These are phyloP conservation scores for Thelonectria blattea DNA, from an alignment of 2,329 filamentous ascomycete genomes.

Conservation along the genomic window DNA sequence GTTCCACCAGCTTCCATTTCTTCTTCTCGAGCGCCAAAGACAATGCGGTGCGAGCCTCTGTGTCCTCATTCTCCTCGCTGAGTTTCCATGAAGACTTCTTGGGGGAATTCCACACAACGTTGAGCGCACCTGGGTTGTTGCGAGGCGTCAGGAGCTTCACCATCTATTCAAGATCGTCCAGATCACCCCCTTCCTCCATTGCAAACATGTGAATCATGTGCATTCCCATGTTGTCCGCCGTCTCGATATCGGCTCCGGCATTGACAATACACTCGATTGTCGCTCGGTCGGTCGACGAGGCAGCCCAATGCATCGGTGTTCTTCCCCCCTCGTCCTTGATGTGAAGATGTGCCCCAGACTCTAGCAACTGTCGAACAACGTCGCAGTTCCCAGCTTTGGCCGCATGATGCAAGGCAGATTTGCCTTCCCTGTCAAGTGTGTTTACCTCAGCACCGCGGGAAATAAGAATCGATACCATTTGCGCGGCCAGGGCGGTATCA, in stretches of 20 bases:
- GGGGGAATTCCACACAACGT: neutral
- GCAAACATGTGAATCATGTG: slow-evolving; percentile 1
- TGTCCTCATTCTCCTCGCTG: neutral
- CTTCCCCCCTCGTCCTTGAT: neutral
- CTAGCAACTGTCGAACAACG: slow-evolving; percentile 1
- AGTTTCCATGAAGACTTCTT: neutral
- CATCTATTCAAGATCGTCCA: neutral
- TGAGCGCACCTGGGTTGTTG: neutral
- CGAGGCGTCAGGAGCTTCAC: neutral
- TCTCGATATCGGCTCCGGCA: neutral
- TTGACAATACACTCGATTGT: neutral
- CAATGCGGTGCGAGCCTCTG: neutral
- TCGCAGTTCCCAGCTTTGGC: neutral
- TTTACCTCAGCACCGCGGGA: neutral
- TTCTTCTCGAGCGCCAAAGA: neutral
- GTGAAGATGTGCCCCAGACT: slow-evolving; percentile 3
- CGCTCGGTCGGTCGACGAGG: neutral
- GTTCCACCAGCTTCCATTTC: neutral
- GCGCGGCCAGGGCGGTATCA: neutral
- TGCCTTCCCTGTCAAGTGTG: neutral
- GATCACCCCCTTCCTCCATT: neutral
- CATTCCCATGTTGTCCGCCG: neutral
- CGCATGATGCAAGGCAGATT: neutral
- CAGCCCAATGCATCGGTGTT: slow-evolving; percentile 1
- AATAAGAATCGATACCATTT: neutral